A percentile compares a stretch with the other conserved stretches of the same genome.
Conservation (phyloP, 208 protist species). For the Tritrichomonas musculus region DNA sequence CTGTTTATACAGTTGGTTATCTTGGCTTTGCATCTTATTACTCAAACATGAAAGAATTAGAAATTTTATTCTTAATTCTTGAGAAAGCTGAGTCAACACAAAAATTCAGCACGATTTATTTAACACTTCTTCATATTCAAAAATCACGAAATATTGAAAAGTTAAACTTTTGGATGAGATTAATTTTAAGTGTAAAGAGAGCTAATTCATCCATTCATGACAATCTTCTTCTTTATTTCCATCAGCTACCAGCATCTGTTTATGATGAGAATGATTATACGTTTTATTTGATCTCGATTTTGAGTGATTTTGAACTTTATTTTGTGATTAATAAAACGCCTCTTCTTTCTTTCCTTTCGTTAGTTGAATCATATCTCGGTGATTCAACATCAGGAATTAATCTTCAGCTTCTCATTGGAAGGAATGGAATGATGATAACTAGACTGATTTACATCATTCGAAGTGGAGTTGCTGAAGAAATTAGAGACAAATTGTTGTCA, state of each 20-base stretch:
- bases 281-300: background rate
- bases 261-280: background rate
- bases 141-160: background rate
- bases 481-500: background rate
- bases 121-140: background rate
- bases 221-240: background rate
- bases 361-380: background rate
- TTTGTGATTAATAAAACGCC: background rate
- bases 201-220: background rate
- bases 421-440: background rate
- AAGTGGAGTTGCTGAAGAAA: background rate
- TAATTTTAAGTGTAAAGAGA: background rate
- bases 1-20: background rate
- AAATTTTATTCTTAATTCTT: background rate
- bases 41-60: background rate
- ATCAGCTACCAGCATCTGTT: background rate
- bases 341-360: background rate
- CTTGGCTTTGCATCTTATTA: background rate
- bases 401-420: background rate
- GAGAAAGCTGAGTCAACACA: background rate
- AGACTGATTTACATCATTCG: background rate
- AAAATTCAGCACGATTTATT: background rate
- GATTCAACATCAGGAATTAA: background rate
- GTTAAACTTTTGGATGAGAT: background rate
- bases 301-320: background rate